phyloP scores from a whole-genome alignment of 345 rosid species.

The Streptanthus diversifolius region DNA sequence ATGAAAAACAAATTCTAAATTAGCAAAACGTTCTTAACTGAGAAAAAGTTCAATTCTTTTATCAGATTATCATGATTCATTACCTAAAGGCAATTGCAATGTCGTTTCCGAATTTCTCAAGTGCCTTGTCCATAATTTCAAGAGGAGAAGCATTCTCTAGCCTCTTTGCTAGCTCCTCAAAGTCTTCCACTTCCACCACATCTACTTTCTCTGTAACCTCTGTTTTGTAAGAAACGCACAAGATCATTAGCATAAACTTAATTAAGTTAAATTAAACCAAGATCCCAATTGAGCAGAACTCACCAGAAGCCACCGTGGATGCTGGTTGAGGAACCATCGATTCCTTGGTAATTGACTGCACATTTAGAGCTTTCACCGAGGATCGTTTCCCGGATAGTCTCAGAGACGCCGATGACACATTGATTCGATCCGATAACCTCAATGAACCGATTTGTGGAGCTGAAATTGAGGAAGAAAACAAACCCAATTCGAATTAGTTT shows the following conservation, averaged over 20 bases:
- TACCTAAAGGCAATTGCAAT: conserved; percentile 97
- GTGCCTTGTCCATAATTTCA: conserved; percentile 83
- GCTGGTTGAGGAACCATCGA: conserved; percentile 2
- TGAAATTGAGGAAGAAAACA: conserved; percentile 16
- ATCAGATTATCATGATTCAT: neutral
- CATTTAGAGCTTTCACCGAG: conserved; percentile 52
- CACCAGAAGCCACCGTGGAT: conserved; percentile 52
- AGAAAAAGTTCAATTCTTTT: neutral
- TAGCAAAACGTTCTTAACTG: neutral
- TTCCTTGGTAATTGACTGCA: conserved; percentile 46
- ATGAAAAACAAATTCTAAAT: neutral
- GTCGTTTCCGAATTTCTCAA: conserved; percentile 74
- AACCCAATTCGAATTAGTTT: neutral
- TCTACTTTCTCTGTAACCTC: conserved; percentile 53
- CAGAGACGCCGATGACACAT: conserved; percentile 35
- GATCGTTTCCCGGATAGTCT: conserved; percentile 40
- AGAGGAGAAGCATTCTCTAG: conserved; percentile 76
- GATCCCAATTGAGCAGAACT: neutral
- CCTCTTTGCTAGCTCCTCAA: conserved; percentile 51
- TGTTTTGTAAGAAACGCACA: conserved; percentile 1
- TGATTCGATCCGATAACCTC: conserved; percentile 42
- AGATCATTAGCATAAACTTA: conserved; percentile 21
- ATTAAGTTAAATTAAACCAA: neutral
- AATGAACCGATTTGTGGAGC: conserved; percentile 56
- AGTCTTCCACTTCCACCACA: conserved; percentile 54